phyloP scores from a whole-genome alignment of 108 stramenopile species.

The Conticribra weissflogii region DNA sequence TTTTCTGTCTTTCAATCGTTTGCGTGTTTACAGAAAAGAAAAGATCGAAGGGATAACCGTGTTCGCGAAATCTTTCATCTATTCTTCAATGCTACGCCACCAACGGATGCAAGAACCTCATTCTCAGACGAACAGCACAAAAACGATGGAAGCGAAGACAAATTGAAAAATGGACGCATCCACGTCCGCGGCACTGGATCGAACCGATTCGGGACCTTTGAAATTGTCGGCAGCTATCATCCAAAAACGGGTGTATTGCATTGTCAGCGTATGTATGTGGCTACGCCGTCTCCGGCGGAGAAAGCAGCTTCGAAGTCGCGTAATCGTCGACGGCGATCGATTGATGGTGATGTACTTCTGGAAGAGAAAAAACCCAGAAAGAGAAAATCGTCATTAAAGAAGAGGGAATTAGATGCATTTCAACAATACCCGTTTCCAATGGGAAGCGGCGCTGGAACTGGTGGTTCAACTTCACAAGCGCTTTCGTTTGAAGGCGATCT shows the following conservation, averaged over 20 bases:
- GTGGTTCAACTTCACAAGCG: background rate
- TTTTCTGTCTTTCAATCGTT: no score
- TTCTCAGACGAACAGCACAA: constrained; percentile 25
- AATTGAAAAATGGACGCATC: constrained; percentile 42
- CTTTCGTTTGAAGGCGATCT: constrained; percentile 14
- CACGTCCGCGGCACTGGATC: constrained; percentile 75
- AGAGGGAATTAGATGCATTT: constrained; percentile 29
- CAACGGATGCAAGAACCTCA: constrained; percentile 29
- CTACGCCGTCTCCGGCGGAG: constrained; percentile 13
- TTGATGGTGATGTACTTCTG: background rate
- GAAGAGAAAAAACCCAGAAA: constrained; percentile 33
- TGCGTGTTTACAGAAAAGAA: constrained; percentile 29
- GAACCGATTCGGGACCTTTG: constrained; percentile 86
- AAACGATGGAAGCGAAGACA: constrained; percentile 8
- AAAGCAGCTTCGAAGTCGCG: background rate
- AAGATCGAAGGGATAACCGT: constrained; percentile 31
- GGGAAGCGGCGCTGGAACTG: background rate
- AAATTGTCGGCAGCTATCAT: constrained; percentile 76
- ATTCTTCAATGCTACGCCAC: constrained; percentile 79
- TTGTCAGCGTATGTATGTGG: constrained; percentile 78
- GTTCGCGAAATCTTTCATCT: constrained; percentile 70
- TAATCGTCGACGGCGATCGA: constrained; percentile 4
- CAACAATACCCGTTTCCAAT: constrained; percentile 4
- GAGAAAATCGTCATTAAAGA: constrained; percentile 45
- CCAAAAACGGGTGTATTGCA: constrained; percentile 50